Base-by-base conservation (phyloP, 208 protist species). In the Leishmania amazonensis region DNA sequence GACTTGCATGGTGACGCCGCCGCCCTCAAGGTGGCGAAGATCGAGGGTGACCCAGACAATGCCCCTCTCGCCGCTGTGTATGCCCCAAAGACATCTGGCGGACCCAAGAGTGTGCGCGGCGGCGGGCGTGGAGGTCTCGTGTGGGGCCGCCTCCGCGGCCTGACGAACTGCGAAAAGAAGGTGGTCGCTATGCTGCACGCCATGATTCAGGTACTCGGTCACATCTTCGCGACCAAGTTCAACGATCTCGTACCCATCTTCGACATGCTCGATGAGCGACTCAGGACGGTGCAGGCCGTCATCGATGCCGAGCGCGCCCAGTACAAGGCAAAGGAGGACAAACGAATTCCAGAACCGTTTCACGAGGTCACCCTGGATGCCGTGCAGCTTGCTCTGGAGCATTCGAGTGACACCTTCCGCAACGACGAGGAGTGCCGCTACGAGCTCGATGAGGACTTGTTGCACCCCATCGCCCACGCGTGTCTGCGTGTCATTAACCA, bases 401-500 rank as follows among this genome's bases (percentile, higher is more conserved):
- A 78, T 9, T 81, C 89, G 8, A 83, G 83, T 35, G 78, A 90
- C n/a, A 88, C 78, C 3, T 98, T 96, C 80, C 85, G 85, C 76
- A 88, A 88, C 45, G 95, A 98, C 72, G 92, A 95, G 72, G 87
- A 92, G 51, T 95, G 91, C 68, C 90, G 91, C 31, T 89, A 91
- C 71, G 90, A 96, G 84, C 83, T 98, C 24, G 95, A 98, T 88
- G 93, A 96, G 76, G 93, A 98, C 74, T 81, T 98, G 28, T 71
- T 98, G n/a, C 88, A 96, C 87, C 90, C 90, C 71, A 93, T 98
- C 77, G 93, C 93, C 28, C 91, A 98, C 81, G 93, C 91, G 17
- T 95, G 89, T 58, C 62, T 96, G 64, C 89, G 81, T 3, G 85
- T 92, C 47, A 81, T 96, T 53, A 98, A 98, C 76, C 79, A 85